phyloP scores from a whole-genome alignment of 371 early-diverging fungal genomes.

The Batkoa obscura region DNA sequence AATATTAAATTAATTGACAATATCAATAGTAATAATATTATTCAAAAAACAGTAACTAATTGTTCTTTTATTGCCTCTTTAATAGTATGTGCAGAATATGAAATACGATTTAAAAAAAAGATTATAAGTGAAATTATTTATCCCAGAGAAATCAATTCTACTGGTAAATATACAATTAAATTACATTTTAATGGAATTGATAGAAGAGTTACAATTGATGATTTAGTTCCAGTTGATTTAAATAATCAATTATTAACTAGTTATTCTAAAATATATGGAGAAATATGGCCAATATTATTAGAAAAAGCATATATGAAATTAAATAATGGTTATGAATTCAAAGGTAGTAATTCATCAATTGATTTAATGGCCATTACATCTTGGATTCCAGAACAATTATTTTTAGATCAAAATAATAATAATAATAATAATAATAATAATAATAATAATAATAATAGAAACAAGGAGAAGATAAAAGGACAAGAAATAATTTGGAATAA shows the following conservation, averaged over 20 bases:
- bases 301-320: constrained; percentile 90
- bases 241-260: constrained; percentile 64
- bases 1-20: not conserved
- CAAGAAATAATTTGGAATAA: constrained; percentile 32
- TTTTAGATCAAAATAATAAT: constrained; percentile 16
- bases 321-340: constrained; percentile 87
- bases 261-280: constrained; percentile 50
- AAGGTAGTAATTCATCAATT: constrained; percentile 52
- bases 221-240: constrained; percentile 58
- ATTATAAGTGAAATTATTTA: constrained; percentile 16
- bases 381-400: not conserved
- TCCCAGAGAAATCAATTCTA: constrained; percentile 15
- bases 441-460: no score
- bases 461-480: no score
- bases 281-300: constrained; percentile 70
- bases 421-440: not conserved
- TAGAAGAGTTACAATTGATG: constrained; percentile 79
- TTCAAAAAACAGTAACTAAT: constrained; percentile 77
- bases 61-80: constrained; percentile 87
- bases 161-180: constrained; percentile 71
- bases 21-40: constrained; percentile 21
- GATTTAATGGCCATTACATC: not conserved
- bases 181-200: constrained; percentile 69
- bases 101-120: constrained; percentile 47
- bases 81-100: constrained; percentile 71